A percentile compares a stretch with the other conserved stretches of the same genome.
Conservation (phyloP, 2,329 filamentous ascomycete genomes). For the Macrophomina pseudophaseolina region DNA sequence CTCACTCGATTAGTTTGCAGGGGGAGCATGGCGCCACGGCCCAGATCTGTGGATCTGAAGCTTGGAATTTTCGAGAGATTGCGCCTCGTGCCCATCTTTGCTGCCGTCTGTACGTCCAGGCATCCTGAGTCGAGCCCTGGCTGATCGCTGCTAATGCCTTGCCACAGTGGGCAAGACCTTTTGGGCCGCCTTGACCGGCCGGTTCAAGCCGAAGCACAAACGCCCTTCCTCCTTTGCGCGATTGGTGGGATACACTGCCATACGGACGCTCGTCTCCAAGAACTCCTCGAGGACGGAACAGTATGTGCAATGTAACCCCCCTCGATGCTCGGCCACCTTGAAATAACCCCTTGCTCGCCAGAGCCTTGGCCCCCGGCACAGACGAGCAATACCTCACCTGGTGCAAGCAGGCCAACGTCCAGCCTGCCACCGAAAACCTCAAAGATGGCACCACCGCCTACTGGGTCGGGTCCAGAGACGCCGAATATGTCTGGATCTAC, state of each 20-base stretch:
- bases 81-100: slow-evolving; percentile 8
- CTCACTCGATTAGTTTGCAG: background rate
- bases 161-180: background rate
- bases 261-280: background rate
- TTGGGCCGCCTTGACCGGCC: slow-evolving; percentile 1
- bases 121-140: background rate
- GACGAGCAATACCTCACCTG: slow-evolving; percentile 15
- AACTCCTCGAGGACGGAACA: slow-evolving; percentile 10
- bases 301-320: background rate
- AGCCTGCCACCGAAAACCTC: slow-evolving; percentile 14
- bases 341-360: background rate
- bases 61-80: slow-evolving; percentile 20
- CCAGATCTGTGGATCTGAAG: slow-evolving; percentile 8
- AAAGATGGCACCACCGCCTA: slow-evolving; percentile 21
- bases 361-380: background rate
- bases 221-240: slow-evolving; percentile 7
- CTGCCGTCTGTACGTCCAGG: background rate
- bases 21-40: slow-evolving; percentile 10
- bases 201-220: slow-evolving; percentile 3
- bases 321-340: background rate
- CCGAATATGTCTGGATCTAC: slow-evolving; percentile 17
- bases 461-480: slow-evolving; percentile 20
- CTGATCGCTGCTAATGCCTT: background rate
- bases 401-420: slow-evolving; percentile 11
- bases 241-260: background rate